Conservation (phyloP, 2,329 filamentous ascomycete species). For the Mycogone perniciosa region DNA sequence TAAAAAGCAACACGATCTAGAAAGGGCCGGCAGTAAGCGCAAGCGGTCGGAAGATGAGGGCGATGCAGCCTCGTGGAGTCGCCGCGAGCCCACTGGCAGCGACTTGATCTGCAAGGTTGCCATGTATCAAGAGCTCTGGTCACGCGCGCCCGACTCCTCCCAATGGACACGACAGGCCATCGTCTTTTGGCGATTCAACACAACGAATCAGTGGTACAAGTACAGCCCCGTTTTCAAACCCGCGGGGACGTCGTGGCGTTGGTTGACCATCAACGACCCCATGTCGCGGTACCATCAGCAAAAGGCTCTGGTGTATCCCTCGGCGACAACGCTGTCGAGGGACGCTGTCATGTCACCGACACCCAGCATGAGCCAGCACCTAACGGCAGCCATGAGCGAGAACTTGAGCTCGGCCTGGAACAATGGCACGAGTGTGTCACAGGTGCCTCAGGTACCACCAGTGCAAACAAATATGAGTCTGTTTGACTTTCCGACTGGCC, state of each 20-base stretch:
- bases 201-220: slow-evolving; percentile 46
- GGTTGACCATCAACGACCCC: slow-evolving; percentile 55
- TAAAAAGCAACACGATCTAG: slow-evolving; percentile 29
- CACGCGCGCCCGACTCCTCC: slow-evolving; percentile 39
- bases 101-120: slow-evolving; percentile 55
- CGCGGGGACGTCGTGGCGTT: slow-evolving; percentile 54
- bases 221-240: slow-evolving; percentile 43
- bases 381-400: slow-evolving; percentile 51
- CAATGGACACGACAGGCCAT: slow-evolving; percentile 53
- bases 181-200: slow-evolving; percentile 57
- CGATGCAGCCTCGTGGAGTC: slow-evolving; percentile 34
- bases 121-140: slow-evolving; percentile 64
- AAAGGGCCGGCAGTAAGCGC: slow-evolving; percentile 31
- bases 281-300: slow-evolving; percentile 53
- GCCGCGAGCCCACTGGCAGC: slow-evolving; percentile 40
- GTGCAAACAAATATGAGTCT: slow-evolving; percentile 33
- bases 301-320: slow-evolving; percentile 35
- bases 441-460: slow-evolving; percentile 28
- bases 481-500: slow-evolving; percentile 46
- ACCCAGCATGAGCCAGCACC: slow-evolving; percentile 43
- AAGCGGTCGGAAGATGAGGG: slow-evolving; percentile 37
- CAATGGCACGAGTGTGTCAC: slow-evolving; percentile 19
- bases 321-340: slow-evolving; percentile 25
- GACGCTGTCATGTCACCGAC: slow-evolving; percentile 50
- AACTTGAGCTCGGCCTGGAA: slow-evolving; percentile 47